Evolutionary conservation across 2,329 filamentous ascomycete species (phyloP).

Genomic region (Ophiostoma triangulosporum): DNA sequence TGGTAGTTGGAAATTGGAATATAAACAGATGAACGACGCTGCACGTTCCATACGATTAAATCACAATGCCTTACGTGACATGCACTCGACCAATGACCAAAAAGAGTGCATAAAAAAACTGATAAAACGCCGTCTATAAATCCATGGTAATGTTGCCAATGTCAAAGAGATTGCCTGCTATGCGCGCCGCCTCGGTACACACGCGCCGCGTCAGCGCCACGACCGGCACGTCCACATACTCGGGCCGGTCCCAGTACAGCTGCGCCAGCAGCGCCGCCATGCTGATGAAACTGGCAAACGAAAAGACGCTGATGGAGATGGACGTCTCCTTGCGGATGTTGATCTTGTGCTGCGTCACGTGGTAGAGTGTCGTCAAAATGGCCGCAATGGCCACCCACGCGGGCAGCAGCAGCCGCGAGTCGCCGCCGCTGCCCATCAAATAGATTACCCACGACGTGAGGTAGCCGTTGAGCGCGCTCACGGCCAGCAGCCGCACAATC

Average conservation of each 20-base stretch:
- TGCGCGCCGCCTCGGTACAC: conserved; percentile 7
- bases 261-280: conserved; percentile 57
- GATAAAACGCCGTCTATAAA: conserved; percentile 1
- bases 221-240: conserved; percentile 47
- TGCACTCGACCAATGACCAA: too few relatives aligned
- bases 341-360: conserved; percentile 64
- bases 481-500: conserved; percentile 63
- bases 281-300: conserved; percentile 61
- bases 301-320: conserved; percentile 65
- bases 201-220: conserved; percentile 27
- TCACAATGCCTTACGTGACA: too few relatives aligned
- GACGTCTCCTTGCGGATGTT: conserved; percentile 69
- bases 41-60: too few relatives aligned
- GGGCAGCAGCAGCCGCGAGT: conserved; percentile 57
- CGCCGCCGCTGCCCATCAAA: conserved; percentile 54
- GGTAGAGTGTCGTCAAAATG: conserved; percentile 60
- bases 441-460: conserved; percentile 59
- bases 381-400: conserved; percentile 70
- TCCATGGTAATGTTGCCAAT: conserved; percentile 15
- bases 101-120: neutral
- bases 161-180: conserved; percentile 13
- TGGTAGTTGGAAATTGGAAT: too few relatives aligned
- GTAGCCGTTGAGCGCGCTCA: conserved; percentile 62
- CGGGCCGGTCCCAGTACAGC: conserved; percentile 47
- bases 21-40: too few relatives aligned